Percentiles rank a stretch among this genome's conserved stretches.
phyloP scores from a whole-genome alignment of 148 eudicot genomes.

The Rheum nobile region DNA sequence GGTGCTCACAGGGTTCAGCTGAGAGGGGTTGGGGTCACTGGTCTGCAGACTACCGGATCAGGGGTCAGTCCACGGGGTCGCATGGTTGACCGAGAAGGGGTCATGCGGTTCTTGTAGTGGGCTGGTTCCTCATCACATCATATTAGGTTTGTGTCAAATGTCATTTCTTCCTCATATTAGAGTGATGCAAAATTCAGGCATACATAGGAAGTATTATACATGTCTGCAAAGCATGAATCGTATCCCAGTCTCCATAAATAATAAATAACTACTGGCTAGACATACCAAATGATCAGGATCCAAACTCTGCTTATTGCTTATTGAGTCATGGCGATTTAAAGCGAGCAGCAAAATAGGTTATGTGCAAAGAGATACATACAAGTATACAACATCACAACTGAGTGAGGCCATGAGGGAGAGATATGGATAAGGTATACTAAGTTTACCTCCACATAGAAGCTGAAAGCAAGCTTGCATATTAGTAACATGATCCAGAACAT shows the following conservation, averaged over 20 bases:
- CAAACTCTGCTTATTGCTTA: not conserved
- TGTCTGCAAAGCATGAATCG: not conserved
- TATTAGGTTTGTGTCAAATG: not conserved
- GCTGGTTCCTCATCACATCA: too few relatives aligned
- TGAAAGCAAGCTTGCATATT: constrained; percentile 89
- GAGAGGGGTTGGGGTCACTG: too few relatives aligned
- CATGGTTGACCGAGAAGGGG: too few relatives aligned
- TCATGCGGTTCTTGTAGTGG: too few relatives aligned
- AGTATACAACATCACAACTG: not conserved
- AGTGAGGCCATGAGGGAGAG: not conserved
- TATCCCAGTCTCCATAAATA: not conserved
- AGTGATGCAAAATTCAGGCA: not conserved
- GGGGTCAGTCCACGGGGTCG: too few relatives aligned
- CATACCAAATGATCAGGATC: not conserved
- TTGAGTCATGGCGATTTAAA: not conserved
- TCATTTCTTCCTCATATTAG: not conserved
- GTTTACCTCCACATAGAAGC: constrained; percentile 93
- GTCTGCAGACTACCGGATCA: too few relatives aligned
- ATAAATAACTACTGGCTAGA: not conserved
- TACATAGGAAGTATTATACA: not conserved
- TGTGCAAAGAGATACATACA: not conserved
- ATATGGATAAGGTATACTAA: not conserved
- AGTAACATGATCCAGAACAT: constrained; percentile 84
- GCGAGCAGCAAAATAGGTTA: not conserved
- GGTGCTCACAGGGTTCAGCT: too few relatives aligned